Evolutionary conservation across 192 early-diverging fungal species (phyloP).

Genomic region (Phycomyces blakesleeanus): DNA sequence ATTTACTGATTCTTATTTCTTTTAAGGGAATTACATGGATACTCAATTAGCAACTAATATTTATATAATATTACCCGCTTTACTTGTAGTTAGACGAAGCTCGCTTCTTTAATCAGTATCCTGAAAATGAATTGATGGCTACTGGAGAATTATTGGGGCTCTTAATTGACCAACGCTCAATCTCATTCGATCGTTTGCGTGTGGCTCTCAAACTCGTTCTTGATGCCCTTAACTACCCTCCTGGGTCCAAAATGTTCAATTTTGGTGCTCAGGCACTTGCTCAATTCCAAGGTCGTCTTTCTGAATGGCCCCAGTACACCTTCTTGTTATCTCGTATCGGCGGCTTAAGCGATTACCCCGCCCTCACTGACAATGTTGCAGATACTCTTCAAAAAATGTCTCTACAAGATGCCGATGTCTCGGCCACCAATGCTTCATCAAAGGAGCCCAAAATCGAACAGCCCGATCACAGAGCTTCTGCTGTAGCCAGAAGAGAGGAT

Average conservation of each 20-base stretch:
- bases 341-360: slow-evolving; percentile 30
- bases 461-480: not conserved
- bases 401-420: slow-evolving; percentile 1
- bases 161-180: slow-evolving; percentile 81
- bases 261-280: slow-evolving; percentile 87
- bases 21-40: too few species aligned
- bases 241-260: slow-evolving; percentile 77
- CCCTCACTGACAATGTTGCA: slow-evolving; percentile 10
- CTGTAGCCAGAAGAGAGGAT: not conserved
- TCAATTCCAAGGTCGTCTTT: slow-evolving; percentile 76
- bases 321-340: slow-evolving; percentile 75
- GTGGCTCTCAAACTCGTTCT: slow-evolving; percentile 82
- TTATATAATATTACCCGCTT: too few species aligned
- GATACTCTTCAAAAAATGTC: slow-evolving; percentile 12
- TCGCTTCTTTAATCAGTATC: slow-evolving; percentile 90
- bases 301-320: slow-evolving; percentile 90
- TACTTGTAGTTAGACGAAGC: slow-evolving; percentile 78
- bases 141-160: slow-evolving; percentile 88
- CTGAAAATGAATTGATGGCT: slow-evolving; percentile 83
- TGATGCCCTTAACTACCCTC: slow-evolving; percentile 73
- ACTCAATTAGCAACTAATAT: too few species aligned
- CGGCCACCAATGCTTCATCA: not conserved
- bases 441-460: not conserved
- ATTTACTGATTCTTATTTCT: too few species aligned
- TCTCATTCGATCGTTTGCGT: slow-evolving; percentile 72